A percentile compares a stretch with the other conserved stretches of the same genome.
Conservation (phyloP, 306 rosid species). For the Oemleria cerasiformis region DNA sequence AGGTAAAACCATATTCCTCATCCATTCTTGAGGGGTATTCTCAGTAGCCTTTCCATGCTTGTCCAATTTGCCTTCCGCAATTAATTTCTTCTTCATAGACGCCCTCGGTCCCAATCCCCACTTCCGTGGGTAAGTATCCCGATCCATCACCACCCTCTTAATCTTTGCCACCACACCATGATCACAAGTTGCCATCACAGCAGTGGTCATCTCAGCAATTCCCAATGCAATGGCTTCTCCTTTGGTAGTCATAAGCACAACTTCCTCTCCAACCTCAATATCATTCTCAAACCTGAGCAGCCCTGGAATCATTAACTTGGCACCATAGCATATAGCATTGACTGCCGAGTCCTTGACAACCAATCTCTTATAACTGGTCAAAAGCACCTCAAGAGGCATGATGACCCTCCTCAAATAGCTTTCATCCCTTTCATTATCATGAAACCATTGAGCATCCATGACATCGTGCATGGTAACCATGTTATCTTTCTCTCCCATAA, state of each 20-base stretch:
- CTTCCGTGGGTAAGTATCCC: constrained; percentile 83
- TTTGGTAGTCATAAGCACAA: constrained; percentile 80
- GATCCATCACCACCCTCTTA: constrained; percentile 88
- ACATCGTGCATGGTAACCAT: constrained; percentile 93
- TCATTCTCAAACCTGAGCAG: constrained; percentile 76
- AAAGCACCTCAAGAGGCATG: constrained; percentile 70
- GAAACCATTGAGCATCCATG: constrained; percentile 78
- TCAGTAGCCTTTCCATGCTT: constrained; percentile 77
- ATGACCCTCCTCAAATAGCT: constrained; percentile 72
- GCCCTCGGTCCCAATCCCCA: constrained; percentile 91
- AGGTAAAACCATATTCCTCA: constrained; percentile 56
- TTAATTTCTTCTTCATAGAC: constrained; percentile 69
- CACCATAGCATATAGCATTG: constrained; percentile 85
- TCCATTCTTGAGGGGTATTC: constrained; percentile 68
- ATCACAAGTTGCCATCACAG: constrained; percentile 87
- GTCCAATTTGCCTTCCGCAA: constrained; percentile 62
- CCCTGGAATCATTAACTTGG: constrained; percentile 86
- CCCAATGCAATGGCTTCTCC: constrained; percentile 86
- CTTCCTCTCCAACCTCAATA: constrained; percentile 73
- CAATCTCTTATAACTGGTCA: constrained; percentile 75
- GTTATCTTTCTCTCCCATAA: constrained; percentile 80
- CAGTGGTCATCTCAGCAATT: constrained; percentile 85
- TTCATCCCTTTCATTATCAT: constrained; percentile 68
- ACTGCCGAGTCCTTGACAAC: constrained; percentile 89
- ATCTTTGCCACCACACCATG: constrained; percentile 83